Percentiles rank a stretch among this genome's conserved stretches.
These are phyloP conservation scores for Pseudonitzschia delicatissima DNA, from an alignment of 108 stramenopile species.

Conservation along the genomic window DNA sequence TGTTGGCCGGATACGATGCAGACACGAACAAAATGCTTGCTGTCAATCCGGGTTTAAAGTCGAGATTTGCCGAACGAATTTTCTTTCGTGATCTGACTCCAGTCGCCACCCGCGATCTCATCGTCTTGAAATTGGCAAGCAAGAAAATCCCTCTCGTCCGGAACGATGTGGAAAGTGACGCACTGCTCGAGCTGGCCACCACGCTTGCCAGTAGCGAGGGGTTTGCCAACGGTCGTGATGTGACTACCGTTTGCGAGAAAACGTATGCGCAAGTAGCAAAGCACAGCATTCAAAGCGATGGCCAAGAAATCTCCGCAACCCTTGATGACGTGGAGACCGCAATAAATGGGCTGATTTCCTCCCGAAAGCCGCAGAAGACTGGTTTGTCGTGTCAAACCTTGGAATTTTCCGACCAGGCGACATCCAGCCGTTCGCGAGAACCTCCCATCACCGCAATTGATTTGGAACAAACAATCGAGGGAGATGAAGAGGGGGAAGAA, in stretches of 20 bases:
- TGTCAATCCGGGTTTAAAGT: constrained; percentile 48
- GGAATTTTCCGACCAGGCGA: neutral
- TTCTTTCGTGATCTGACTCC: neutral
- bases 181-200: neutral
- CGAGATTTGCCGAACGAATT: constrained; percentile 33
- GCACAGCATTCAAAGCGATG: neutral
- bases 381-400: neutral
- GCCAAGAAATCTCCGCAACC: neutral
- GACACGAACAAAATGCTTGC: constrained; percentile 50
- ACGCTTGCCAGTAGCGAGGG: neutral
- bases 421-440: neutral
- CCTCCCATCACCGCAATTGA: neutral
- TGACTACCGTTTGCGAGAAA: neutral
- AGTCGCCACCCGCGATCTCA: neutral
- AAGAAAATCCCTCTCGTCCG: neutral
- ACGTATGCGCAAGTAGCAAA: neutral
- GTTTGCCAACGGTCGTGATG: constrained; percentile 4
- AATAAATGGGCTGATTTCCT: neutral
- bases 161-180: neutral
- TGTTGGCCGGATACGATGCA: constrained; percentile 47
- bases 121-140: neutral
- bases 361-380: neutral
- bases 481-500: neutral
- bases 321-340: neutral
- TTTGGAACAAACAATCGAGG: neutral